Evolutionary conservation across 2,329 filamentous ascomycete genomes (phyloP).

Genomic region (Diplodia seriata): DNA sequence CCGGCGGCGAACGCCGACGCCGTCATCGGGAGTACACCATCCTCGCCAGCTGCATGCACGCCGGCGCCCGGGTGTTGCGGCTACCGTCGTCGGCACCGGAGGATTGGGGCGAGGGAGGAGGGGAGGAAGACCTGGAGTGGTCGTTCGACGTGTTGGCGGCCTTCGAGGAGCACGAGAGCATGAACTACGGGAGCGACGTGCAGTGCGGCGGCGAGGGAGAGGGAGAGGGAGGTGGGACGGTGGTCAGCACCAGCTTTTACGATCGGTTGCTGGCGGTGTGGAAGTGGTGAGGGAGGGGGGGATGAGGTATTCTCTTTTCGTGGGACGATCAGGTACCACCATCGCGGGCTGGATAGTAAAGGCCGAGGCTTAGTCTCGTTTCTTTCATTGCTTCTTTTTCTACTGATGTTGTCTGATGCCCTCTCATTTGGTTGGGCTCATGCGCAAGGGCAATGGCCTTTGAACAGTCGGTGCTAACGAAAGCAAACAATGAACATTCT

Average conservation of each 20-base stretch:
- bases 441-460: neutral
- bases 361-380: neutral
- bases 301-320: too few species aligned
- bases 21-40: slow-evolving; percentile 54
- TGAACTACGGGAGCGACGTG: slow-evolving; percentile 90
- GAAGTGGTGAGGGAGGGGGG: slow-evolving; percentile 43
- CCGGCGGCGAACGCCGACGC: neutral
- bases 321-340: too few species aligned
- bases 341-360: too few species aligned
- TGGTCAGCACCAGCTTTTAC: slow-evolving; percentile 79
- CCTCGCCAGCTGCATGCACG: slow-evolving; percentile 95
- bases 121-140: slow-evolving; percentile 54
- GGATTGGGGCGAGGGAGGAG: slow-evolving; percentile 38
- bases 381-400: neutral
- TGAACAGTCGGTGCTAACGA: neutral
- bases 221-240: slow-evolving; percentile 46
- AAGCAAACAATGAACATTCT: neutral
- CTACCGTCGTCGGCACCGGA: slow-evolving; percentile 41
- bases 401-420: neutral
- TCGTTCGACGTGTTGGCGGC: slow-evolving; percentile 68
- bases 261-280: slow-evolving; percentile 74
- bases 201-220: slow-evolving; percentile 48
- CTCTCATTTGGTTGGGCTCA: neutral
- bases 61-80: slow-evolving; percentile 72
- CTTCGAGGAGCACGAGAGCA: slow-evolving; percentile 88